Percentiles rank a stretch among this genome's conserved stretches.
Conservation (phyloP, 139 green algal genomes). For the Picochlorum costavermella region DNA sequence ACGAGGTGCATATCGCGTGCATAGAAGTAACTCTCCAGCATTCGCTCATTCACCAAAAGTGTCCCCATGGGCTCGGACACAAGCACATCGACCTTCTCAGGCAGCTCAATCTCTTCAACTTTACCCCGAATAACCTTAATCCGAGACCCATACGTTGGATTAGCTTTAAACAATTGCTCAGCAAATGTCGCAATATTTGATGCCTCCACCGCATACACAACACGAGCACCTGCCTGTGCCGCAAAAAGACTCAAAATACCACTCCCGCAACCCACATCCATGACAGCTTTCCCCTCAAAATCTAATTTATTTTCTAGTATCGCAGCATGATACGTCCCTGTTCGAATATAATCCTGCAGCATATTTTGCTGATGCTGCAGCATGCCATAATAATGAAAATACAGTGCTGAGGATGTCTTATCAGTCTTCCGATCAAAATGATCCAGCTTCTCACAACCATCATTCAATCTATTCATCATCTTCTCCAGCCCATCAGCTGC, state of each 20-base stretch:
- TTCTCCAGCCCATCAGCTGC: neutral
- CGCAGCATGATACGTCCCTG: slow-evolving; percentile 88
- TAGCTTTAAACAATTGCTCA: slow-evolving; percentile 53
- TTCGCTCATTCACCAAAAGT: slow-evolving; percentile 93
- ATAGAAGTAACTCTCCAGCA: slow-evolving; percentile 91
- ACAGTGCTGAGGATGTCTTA: slow-evolving; percentile 58
- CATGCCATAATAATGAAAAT: slow-evolving; percentile 82
- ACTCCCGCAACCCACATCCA: slow-evolving; percentile 89
- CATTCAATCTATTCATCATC: neutral
- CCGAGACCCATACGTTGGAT: slow-evolving; percentile 33
- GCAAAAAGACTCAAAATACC: slow-evolving; percentile 96
- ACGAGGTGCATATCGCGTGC: slow-evolving; percentile 85
- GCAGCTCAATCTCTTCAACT: slow-evolving; percentile 61
- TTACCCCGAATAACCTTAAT: slow-evolving; percentile 56
- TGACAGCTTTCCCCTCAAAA: slow-evolving; percentile 81
- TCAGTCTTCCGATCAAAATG: slow-evolving; percentile 75
- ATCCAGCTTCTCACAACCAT: neutral
- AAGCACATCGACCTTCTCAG: slow-evolving; percentile 50
- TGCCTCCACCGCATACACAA: slow-evolving; percentile 94
- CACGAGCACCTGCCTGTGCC: slow-evolving; percentile 71
- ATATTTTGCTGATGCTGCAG: slow-evolving; percentile 93
- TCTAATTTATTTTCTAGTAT: slow-evolving; percentile 78
- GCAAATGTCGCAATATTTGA: slow-evolving; percentile 75
- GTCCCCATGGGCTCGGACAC: slow-evolving; percentile 84
- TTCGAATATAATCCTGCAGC: slow-evolving; percentile 78